Conservation (phyloP, 768 basidiomycete species). For the Thelephora ganbajun region DNA sequence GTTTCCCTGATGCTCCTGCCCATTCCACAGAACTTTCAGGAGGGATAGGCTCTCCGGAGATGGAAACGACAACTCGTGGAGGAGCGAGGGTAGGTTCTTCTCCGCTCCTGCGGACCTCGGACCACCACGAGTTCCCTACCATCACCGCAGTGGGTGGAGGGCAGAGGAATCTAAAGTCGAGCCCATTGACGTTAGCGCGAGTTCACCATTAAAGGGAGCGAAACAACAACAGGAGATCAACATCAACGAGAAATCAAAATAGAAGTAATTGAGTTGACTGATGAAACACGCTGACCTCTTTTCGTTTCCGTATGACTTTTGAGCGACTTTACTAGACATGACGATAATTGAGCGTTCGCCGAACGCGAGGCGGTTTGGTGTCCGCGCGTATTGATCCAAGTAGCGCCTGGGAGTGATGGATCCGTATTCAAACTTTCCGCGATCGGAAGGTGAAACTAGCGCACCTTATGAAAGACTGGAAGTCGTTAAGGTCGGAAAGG, state of each 20-base stretch:
- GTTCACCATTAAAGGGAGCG: conserved; percentile 6
- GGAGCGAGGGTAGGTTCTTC: conserved; percentile 64
- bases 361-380: conserved; percentile 74
- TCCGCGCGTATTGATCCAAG: conserved; percentile 73
- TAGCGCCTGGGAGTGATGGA: conserved; percentile 31
- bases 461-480: conserved; percentile 72
- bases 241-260: conserved; percentile 4
- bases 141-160: conserved; percentile 89
- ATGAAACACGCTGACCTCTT: conserved; percentile 47
- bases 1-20: conserved; percentile 74
- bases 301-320: conserved; percentile 94
- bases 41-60: conserved; percentile 80
- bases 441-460: conserved; percentile 9
- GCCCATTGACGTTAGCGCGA: not conserved
- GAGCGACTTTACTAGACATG: conserved; percentile 96
- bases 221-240: conserved; percentile 3
- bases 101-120: conserved; percentile 58
- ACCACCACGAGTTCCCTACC: conserved; percentile 94
- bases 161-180: conserved; percentile 57
- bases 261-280: not conserved
- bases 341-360: conserved; percentile 92
- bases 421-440: conserved; percentile 5
- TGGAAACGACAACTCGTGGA: conserved; percentile 77
- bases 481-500: conserved; percentile 52
- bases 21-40: conserved; percentile 82